Base-by-base conservation (phyloP, 1,139 yeast species). In the Candida mesenterica region DNA sequence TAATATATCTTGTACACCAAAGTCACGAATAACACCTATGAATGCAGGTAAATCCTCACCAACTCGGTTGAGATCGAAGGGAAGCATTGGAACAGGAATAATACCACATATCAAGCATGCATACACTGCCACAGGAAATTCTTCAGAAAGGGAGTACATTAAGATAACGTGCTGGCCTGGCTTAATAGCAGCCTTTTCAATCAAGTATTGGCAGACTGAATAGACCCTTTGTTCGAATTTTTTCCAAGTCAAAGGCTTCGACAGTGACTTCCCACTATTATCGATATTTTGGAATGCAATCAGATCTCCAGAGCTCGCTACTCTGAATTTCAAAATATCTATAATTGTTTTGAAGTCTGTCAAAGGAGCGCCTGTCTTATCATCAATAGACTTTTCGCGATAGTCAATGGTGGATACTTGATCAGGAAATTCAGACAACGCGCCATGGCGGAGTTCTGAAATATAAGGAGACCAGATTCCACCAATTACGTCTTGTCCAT, bases 111-210 rank as follows among this genome's bases (percentile, higher is more conserved):
- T 62, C 55, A 92, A 74, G 55, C 97, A 92, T 0, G 98, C 97
- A 57, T 81, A 81, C 0, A 89, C 69, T 1, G 96, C 88, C 29
- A 87, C 78, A 5, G 84, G 78, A 54, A 79, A 92, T 43, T 92
- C 97, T 41, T 90, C 96, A 1, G 92, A 80, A 36, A 92, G 76
- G 0, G 96, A 83, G 53, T 86, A 88, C 84, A 89, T 84, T 46
- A 92, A 65, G 4, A 90, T 72, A 5, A 87, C 90, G 43, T 73
- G 69, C 40, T 82, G 84, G 0, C 96, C 96, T 0, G 86, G 72
- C 34, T 61, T 68, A 31, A 87, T 55, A 2, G 66, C 61, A 0
- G 72, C 67, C 48, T 79, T 77, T 14, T 79, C 75, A 66, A 70
- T 63, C 33, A 69, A 53, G 42, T 83, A 77, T 4, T 71, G 62